A percentile compares a stretch with the other conserved stretches of the same genome.
Evolutionary conservation across 768 basidiomycete species (phyloP).

Genomic region (Royoungia palumana): DNA sequence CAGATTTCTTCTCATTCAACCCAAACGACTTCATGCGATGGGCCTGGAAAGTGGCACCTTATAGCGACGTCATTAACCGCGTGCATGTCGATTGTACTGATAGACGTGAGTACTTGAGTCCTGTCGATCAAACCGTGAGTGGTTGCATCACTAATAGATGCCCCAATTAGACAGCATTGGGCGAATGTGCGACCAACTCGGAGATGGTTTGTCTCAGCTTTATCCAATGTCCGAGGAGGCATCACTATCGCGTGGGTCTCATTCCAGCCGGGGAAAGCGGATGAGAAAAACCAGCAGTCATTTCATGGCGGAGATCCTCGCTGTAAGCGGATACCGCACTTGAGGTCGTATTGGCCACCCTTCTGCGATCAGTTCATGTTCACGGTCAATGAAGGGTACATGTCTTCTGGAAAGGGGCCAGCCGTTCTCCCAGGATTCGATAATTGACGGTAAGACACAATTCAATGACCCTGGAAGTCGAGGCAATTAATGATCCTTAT

Average conservation of each 20-base stretch:
- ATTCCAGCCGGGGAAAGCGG: slow-evolving; percentile 22
- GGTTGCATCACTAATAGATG: slow-evolving; percentile 31
- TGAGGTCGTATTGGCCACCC: slow-evolving; percentile 22
- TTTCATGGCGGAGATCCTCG: slow-evolving; percentile 41
- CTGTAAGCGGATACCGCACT: slow-evolving; percentile 39
- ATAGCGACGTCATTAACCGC: slow-evolving; percentile 28
- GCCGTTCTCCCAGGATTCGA: slow-evolving; percentile 33
- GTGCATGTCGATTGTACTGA: slow-evolving; percentile 30
- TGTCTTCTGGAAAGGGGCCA: slow-evolving; percentile 36
- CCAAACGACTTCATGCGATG: slow-evolving; percentile 33
- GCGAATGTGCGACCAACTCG: slow-evolving; percentile 33
- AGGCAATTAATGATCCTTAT: slow-evolving; percentile 15
- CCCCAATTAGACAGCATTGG: slow-evolving; percentile 38
- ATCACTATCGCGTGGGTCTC: slow-evolving; percentile 35
- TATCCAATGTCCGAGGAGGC: slow-evolving; percentile 43
- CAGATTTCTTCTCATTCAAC: slow-evolving; percentile 33
- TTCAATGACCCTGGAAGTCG: slow-evolving; percentile 11
- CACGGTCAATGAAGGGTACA: slow-evolving; percentile 29
- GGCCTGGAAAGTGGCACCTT: slow-evolving; percentile 29
- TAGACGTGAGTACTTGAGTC: slow-evolving; percentile 39
- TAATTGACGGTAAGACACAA: slow-evolving; percentile 39
- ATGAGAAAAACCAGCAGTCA: slow-evolving; percentile 32
- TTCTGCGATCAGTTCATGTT: slow-evolving; percentile 6
- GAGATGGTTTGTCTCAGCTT: slow-evolving; percentile 32
- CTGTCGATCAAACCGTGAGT: slow-evolving; percentile 5